Conservation (phyloP, 208 protist genomes). For the Leishmania arabica region DNA sequence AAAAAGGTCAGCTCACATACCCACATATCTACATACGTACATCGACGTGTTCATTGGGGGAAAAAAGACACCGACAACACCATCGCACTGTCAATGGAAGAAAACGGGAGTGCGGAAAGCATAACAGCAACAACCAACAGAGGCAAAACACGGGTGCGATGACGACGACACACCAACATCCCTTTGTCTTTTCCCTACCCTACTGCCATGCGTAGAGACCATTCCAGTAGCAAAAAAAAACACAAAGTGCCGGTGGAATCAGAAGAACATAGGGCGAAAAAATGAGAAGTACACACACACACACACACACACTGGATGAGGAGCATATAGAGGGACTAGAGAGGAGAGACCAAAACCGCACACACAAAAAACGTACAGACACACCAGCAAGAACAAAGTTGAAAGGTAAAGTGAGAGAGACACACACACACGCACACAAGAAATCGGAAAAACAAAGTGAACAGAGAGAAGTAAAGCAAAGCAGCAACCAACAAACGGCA, state of each 20-base stretch:
- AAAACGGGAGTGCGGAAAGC: background rate
- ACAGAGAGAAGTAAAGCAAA: conserved; percentile 6
- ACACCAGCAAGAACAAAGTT: background rate
- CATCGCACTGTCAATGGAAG: background rate
- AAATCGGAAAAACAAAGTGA: background rate
- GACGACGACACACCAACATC: background rate
- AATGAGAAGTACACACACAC: background rate
- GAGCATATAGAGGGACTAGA: conserved; percentile 2
- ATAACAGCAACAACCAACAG: background rate
- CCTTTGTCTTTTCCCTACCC: background rate
- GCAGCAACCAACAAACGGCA: background rate
- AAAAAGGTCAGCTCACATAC: background rate
- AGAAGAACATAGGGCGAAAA: background rate
- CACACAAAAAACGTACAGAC: background rate
- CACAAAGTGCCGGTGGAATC: background rate
- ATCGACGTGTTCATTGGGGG: background rate
- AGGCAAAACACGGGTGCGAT: conserved; percentile 7
- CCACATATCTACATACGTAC: background rate
- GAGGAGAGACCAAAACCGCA: background rate
- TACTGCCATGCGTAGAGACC: background rate
- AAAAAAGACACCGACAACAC: background rate
- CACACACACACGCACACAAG: too few relatives aligned
- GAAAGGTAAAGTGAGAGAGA: conserved; percentile 8
- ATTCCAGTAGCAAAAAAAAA: background rate
- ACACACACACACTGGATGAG: background rate